phyloP scores from a whole-genome alignment of 2,329 filamentous ascomycete genomes.

The Ceratocystis albifundus region DNA sequence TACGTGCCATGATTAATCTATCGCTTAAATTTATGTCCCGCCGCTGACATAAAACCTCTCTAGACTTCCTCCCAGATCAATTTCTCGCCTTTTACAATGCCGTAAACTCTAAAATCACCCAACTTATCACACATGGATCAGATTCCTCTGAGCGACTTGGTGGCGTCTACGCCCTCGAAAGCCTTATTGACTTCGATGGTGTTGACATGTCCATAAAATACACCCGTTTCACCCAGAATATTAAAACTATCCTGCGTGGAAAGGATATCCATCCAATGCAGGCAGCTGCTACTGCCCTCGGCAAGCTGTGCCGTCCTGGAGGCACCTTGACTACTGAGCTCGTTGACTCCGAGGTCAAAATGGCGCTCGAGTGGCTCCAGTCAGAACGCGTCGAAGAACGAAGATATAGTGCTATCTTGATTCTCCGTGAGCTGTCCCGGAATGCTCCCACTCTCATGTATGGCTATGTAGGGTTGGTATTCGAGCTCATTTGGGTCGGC shows the following conservation, averaged over 20 bases:
- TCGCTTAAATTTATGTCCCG: not conserved
- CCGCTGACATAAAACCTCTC: not conserved
- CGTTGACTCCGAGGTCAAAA: constrained; percentile 93
- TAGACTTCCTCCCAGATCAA: constrained; percentile 67
- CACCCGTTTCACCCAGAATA: constrained; percentile 81
- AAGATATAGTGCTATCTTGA: constrained; percentile 82
- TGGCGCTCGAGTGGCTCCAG: constrained; percentile 91
- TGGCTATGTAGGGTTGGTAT: constrained; percentile 84
- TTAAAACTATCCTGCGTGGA: constrained; percentile 76
- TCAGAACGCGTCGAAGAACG: constrained; percentile 88
- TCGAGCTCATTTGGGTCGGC: constrained; percentile 93
- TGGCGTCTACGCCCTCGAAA: constrained; percentile 82
- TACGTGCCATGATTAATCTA: not conserved
- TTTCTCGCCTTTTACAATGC: constrained; percentile 52
- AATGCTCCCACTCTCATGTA: constrained; percentile 95
- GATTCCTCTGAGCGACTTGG: constrained; percentile 83
- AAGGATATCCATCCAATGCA: constrained; percentile 88
- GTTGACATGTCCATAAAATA: constrained; percentile 90
- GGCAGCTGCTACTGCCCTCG: constrained; percentile 75
- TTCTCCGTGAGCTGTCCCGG: constrained; percentile 78
- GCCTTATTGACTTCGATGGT: constrained; percentile 89
- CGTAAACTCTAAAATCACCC: constrained; percentile 47
- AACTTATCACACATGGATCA: constrained; percentile 69
- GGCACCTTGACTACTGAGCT: constrained; percentile 90
- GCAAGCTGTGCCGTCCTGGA: constrained; percentile 81